Evolutionary conservation across 352 stramenopile genomes (phyloP), one percentile per base, ranked within the genome.

Genomic region (Globisporangium radiosum): DNA sequence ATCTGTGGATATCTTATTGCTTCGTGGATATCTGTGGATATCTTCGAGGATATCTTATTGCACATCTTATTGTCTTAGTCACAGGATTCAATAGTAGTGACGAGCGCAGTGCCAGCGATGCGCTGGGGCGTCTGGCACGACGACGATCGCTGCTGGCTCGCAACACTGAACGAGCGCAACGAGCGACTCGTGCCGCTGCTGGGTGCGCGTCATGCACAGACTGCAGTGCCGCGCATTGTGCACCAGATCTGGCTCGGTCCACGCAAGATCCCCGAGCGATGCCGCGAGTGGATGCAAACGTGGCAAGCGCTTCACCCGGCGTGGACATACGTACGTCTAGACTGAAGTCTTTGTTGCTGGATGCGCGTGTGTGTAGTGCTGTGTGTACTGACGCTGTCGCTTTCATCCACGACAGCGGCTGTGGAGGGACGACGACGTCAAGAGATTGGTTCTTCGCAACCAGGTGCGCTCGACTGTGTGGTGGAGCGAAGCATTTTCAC

Each of bases 241-340:
- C 81, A 91, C 58, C 81, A 91, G 50, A 86, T 91, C 55, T 91
- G 81, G 81, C 71, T 91, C 8, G 81, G 81, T 2, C 61, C 65
- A 0, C 36, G 47, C 0, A 39, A 59, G 53, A 73, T 73, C 55
- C 78, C 64, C 33, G 39, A 42, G 37, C 54, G 44, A 48, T 78
- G 66, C 56, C 57, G 17, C n/a, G 48, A 40, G 59, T 87, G 65
- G 68, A 81, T 60, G 66, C 33, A 81, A 42, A 75, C 64, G 13
- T 91, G 77, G 79, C 54, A 39, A 10, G 14, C 39, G n/a, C 67
- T 63, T 15, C 79, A 90, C 44, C 68, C 69, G 7, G 37, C 62
- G 13, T 81, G 73, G 73, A 47, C 63, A 43, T 66, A 73, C 52
- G 67, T 73, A 57, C 64, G 65, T 61, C 15, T 15, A 33, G 38